Evolutionary conservation across 768 basidiomycete genomes (phyloP), one percentile per base, ranked within the genome.

Genomic region (Tremella yokohamensis): DNA sequence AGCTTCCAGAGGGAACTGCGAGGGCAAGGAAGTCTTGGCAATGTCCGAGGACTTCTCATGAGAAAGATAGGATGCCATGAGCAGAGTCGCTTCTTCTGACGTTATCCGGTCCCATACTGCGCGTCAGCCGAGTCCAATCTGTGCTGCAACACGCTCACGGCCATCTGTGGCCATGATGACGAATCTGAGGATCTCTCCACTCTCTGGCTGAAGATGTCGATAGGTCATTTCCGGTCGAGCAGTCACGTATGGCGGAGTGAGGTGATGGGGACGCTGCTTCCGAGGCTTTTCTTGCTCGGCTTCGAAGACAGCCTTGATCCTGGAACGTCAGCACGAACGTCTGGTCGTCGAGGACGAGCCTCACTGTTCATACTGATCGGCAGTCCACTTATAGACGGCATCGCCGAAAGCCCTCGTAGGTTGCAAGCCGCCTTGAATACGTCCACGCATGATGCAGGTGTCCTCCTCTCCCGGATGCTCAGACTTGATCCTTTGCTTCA

Each of bases 321-420:
- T 69, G 39, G 38, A 9, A 19, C 12, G 8, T 45, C 19, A 45
- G 15, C 42, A 45, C 15, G 42, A n/a, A n/a, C n/a, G n/a, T n/a
- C n/a, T n/a, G n/a, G n/a, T n/a, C n/a, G n/a, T n/a, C n/a, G n/a
- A n/a, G n/a, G n/a, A n/a, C n/a, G n/a, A n/a, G n/a, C n/a, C 74
- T 68, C 44, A 76, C 75, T 55, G 65, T 15, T 54, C 48, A n/a
- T 52, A 57, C 50, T 74, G 57, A 8, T 62, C 60, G 18, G 51
- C 48, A 0, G 70, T 75, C 75, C 75, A 76, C 49, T 76, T 76
- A 56, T 76, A 76, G 15, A 62, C 53, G 2, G 75, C 73, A 64
- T 76, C 75, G 44, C 74, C 75, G 47, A 76, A 75, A 11, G 75
- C 71, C 57, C 75, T 38, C 11, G 75, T 76, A 16, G 75, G 75